Base-by-base conservation (phyloP, 176 grass and related monocot species). In the Musa acuminata region DNA sequence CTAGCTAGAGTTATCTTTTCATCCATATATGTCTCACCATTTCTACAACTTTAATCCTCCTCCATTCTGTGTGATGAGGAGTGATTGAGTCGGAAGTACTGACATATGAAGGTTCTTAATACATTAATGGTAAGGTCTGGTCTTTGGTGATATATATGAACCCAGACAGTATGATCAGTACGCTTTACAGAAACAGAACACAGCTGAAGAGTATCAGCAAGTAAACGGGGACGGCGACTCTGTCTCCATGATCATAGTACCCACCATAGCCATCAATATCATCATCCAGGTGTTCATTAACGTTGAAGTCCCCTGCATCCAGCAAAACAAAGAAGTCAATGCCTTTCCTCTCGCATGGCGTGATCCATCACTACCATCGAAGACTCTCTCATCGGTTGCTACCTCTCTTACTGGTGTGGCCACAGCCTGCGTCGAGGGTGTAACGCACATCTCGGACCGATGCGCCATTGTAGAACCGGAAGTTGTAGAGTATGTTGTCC, bases 401-500 rank as follows among this genome's bases (percentile, higher is more conserved):
- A 83, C 84, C 92, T 49, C 92, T 79, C 78, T 48, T 66, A 26
- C 2, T 72, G 8, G 83, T 62, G 64, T 69, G 35, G 21, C 87
- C 81, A 69, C 92, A 91, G 1, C 88, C 92, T 3, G 81, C 79
- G 70, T 43, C 52, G 67, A 96, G 83, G 57, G 81, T 86, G 16
- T 67, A 59, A n/a, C 73, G 79, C 60, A 91, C 92, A 73, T 91
- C 81, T 52, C 6, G 52, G 13, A 84, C 79, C 14, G 83, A 54
- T n/a, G 88, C 86, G 55, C 92, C 92, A 49, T 96, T 87, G 77
- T 96, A 91, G 83, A 96, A 96, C 16, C 49, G 77, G 80, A 96
- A 96, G 70, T 52, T 84, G 79, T 43, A 35, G 72, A 88, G 69
- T 52, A 91, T 70, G 79, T 20, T 55, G 67, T 84, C 76, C 64